Evolutionary conservation across 768 basidiomycete species (phyloP), one percentile per base, ranked within the genome.

Genomic region (Plicaturopsis crispa): DNA sequence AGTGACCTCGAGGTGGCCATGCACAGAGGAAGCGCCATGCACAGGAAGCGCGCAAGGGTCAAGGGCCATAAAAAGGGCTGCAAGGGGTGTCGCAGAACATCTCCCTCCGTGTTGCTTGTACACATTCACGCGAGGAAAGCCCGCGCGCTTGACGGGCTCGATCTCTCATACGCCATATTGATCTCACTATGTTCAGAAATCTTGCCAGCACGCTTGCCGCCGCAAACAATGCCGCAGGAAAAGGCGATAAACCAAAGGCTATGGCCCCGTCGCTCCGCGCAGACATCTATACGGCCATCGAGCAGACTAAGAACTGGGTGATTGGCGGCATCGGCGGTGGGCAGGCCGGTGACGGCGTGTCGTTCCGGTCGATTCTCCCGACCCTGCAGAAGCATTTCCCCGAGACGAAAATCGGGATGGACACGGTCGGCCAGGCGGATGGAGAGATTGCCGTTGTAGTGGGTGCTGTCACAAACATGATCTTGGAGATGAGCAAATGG

Each of bases 401-500:
- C 19, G 53, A 66, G 10, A 51, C 59, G 31, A 65, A 61, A 32
- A 56, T 72, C 26, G 69, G 67, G 34, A 50, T 74, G 35, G 71
- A 74, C 42, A 56, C 61, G 36, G 52, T 73, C 8, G 72, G 70
- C 8, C 60, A 67, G 28, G 52, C 56, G 13, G 73, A 75, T 23
- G 53, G 54, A n/a, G 73, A 76, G 48, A 63, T 66, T 31, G 66
- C 70, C 8, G 51, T 68, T 35, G 54, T 74, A 41, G 65, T 75
- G 6, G 70, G 71, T 14, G 74, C 73, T 8, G 54, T 73, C 31
- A 73, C 74, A 41, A 71, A 74, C 45, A 68, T 72, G 70, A 57
- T 70, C 16, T 49, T 75, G 44, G 71, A 73, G 52, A 64, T 73
- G 57, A 73, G 71, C 51, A 68, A 63, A 52, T 73, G 71, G 72